These are phyloP conservation scores for Cucurbita ficifolia DNA, from an alignment of 306 rosid species.

Conservation along the genomic window DNA sequence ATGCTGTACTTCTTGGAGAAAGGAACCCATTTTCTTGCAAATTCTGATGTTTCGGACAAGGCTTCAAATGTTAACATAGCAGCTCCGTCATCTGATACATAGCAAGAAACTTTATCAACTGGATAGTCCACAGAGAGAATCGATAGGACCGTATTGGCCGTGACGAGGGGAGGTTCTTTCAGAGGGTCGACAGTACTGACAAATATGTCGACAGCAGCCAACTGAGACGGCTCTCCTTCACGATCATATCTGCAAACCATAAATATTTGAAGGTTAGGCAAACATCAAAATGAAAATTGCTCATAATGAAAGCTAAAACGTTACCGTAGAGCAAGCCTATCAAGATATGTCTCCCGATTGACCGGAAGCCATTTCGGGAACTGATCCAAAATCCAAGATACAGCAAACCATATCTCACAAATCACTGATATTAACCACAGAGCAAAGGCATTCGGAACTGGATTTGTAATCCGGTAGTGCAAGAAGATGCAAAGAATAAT, in stretches of 20 bases:
- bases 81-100: conserved; percentile 96
- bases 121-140: conserved; percentile 96
- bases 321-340: conserved; percentile 78
- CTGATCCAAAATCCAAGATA: conserved; percentile 97
- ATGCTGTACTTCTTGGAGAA: conserved; percentile 66
- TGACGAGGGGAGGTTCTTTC: conserved; percentile 96
- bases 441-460: conserved; percentile 76
- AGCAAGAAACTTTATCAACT: conserved; percentile 95
- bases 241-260: conserved; percentile 60
- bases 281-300: background rate
- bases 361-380: conserved; percentile 98
- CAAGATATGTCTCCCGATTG: conserved; percentile 95
- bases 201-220: conserved; percentile 93
- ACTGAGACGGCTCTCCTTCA: conserved; percentile 92
- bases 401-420: conserved; percentile 97
- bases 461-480: conserved; percentile 91
- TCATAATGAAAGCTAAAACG: background rate
- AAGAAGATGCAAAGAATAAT: conserved; percentile 59
- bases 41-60: conserved; percentile 83
- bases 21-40: conserved; percentile 96
- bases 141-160: conserved; percentile 89
- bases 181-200: conserved; percentile 96
- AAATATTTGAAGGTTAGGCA: background rate
- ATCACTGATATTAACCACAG: conserved; percentile 89
- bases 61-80: conserved; percentile 98